A percentile compares a stretch with the other conserved stretches of the same genome.
Conservation (phyloP, 2,329 filamentous ascomycete species). For the Fusarium mexicanum region DNA sequence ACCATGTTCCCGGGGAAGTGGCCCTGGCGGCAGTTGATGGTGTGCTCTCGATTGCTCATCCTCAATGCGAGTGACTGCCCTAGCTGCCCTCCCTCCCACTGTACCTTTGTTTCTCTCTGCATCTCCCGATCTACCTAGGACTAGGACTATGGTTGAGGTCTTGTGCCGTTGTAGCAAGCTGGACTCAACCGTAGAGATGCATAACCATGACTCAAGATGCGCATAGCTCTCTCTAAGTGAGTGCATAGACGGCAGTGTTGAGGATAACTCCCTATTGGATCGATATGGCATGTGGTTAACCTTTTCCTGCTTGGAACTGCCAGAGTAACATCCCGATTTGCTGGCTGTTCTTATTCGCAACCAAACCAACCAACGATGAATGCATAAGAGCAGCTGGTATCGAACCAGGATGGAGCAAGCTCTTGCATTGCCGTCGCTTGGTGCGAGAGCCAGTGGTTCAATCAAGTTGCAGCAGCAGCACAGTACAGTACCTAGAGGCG, state of each 20-base stretch:
- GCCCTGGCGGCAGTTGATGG: constrained; percentile 35
- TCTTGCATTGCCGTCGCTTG: constrained; percentile 20
- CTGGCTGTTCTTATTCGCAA: constrained; percentile 20
- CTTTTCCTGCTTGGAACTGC: constrained; percentile 34
- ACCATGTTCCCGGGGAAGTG: constrained; percentile 37
- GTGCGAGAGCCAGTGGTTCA: constrained; percentile 29
- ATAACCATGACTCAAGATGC: constrained; percentile 39
- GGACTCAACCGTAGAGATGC: constrained; percentile 23
- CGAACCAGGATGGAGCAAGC: constrained; percentile 28
- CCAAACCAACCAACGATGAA: constrained; percentile 14
- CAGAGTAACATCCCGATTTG: constrained; percentile 31
- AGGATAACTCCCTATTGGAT: constrained; percentile 39
- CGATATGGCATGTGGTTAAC: constrained; percentile 19
- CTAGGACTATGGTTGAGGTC: constrained; percentile 29
- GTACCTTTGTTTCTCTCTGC: not conserved
- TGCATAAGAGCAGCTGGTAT: constrained; percentile 26
- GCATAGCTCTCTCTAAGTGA: constrained; percentile 20
- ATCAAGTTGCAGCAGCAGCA: constrained; percentile 28
- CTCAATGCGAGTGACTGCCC: not conserved
- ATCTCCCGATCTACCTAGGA: constrained; percentile 27
- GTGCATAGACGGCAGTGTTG: constrained; percentile 31
- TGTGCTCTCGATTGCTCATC: constrained; percentile 23
- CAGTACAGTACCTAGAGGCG: not conserved
- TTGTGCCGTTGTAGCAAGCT: constrained; percentile 22
- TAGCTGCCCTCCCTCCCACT: not conserved